Conservation (phyloP, 192 early-diverging fungal species). For the Coemansia sp. region DNA sequence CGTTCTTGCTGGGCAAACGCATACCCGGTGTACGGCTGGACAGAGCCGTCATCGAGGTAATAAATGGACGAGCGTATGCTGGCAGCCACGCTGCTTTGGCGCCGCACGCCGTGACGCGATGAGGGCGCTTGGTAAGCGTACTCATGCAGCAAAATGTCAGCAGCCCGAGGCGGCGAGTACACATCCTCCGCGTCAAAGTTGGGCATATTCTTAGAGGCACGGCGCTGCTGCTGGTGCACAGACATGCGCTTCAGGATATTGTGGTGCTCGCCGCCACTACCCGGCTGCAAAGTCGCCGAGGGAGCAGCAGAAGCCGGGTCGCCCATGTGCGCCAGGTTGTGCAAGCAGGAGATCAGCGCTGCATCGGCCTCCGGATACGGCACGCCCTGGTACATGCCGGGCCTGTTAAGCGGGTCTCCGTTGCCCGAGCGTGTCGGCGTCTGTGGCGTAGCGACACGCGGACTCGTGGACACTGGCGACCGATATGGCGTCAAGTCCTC, state of each 20-base stretch:
- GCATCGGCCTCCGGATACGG: conserved; percentile 28
- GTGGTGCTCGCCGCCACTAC: neutral
- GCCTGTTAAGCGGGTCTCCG: conserved; percentile 26
- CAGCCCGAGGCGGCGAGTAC: neutral
- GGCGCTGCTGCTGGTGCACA: conserved; percentile 21
- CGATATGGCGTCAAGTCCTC: neutral
- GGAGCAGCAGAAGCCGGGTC: neutral
- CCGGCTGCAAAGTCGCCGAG: neutral
- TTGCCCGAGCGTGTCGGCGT: neutral
- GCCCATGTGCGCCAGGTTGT: conserved; percentile 31
- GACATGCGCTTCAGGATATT: conserved; percentile 36
- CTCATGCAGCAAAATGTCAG: conserved; percentile 17
- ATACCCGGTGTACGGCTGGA: conserved; percentile 46
- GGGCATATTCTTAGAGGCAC: neutral
- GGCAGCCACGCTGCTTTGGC: neutral
- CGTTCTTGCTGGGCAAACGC: conserved; percentile 46
- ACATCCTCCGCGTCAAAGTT: neutral
- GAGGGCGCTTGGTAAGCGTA: conserved; percentile 5
- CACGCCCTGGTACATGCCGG: conserved; percentile 42
- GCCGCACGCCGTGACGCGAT: conserved; percentile 5
- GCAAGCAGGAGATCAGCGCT: conserved; percentile 31
- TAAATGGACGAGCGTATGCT: conserved; percentile 48
- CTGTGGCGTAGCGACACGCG: neutral
- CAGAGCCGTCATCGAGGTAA: conserved; percentile 36
- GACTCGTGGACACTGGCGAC: neutral